phyloP scores from a whole-genome alignment of 2,329 filamentous ascomycete species.

The Cytospora piceae region DNA sequence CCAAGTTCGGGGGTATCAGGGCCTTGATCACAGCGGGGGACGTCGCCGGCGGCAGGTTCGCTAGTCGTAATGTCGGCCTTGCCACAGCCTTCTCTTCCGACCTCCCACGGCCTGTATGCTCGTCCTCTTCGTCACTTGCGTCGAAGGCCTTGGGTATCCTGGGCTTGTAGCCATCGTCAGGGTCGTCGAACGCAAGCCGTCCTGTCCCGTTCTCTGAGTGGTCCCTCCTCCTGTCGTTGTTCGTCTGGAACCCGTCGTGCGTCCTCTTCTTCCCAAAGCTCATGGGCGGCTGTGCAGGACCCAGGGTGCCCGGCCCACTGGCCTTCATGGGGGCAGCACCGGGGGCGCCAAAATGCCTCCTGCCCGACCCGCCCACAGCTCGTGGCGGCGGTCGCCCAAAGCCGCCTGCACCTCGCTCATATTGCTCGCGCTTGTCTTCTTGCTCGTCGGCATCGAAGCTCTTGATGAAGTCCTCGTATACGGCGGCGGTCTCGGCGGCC shows the following conservation, averaged over 20 bases:
- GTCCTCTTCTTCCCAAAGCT: slow-evolving; percentile 59
- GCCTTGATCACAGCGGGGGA: slow-evolving; percentile 64
- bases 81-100: slow-evolving; percentile 63
- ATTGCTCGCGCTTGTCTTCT: slow-evolving; percentile 41
- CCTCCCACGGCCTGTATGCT: slow-evolving; percentile 47
- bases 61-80: slow-evolving; percentile 65
- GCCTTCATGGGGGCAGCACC: slow-evolving; percentile 53
- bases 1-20: slow-evolving; percentile 61
- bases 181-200: slow-evolving; percentile 43
- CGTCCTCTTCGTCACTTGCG: slow-evolving; percentile 64
- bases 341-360: slow-evolving; percentile 68
- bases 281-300: slow-evolving; percentile 55
- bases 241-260: slow-evolving; percentile 50
- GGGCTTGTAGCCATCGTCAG: slow-evolving; percentile 42
- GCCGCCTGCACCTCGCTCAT: slow-evolving; percentile 15
- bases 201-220: slow-evolving; percentile 38
- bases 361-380: slow-evolving; percentile 43
- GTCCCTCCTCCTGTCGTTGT: slow-evolving; percentile 39
- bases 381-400: slow-evolving; percentile 30
- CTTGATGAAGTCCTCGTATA: slow-evolving; percentile 86
- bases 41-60: slow-evolving; percentile 63
- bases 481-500: slow-evolving; percentile 83
- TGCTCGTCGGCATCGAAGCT: slow-evolving; percentile 69
- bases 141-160: slow-evolving; percentile 71
- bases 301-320: slow-evolving; percentile 66